A percentile compares a stretch with the other conserved stretches of the same genome.
These are phyloP conservation scores for Plasmodium relictum DNA, from an alignment of 169 alveolate genomes.

Conservation along the genomic window DNA sequence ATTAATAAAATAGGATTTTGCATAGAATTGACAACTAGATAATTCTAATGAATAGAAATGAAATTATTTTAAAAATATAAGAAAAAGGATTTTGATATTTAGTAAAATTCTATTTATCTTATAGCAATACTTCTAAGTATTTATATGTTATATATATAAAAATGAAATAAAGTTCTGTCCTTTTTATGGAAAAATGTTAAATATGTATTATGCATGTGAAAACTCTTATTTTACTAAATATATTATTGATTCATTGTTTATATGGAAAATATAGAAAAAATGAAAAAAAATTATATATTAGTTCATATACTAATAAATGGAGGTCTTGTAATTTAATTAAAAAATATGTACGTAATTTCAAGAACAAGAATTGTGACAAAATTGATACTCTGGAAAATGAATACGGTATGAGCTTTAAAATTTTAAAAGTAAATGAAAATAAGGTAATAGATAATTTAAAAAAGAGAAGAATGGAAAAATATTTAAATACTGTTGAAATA, in stretches of 20 bases:
- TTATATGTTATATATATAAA: neutral
- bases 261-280: conserved; percentile 16
- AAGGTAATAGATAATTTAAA: conserved; percentile 59
- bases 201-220: conserved; percentile 50
- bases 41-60: too few relatives aligned
- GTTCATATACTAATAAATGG: neutral
- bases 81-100: too few relatives aligned
- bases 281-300: neutral
- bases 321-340: neutral
- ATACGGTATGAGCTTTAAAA: conserved; percentile 44
- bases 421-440: conserved; percentile 51
- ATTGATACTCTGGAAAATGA: neutral
- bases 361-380: neutral
- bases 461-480: conserved; percentile 63
- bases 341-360: neutral
- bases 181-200: neutral
- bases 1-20: too few relatives aligned
- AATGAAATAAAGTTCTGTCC: neutral
- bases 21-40: too few relatives aligned
- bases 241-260: conserved; percentile 31
- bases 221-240: neutral
- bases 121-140: neutral
- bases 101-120: too few relatives aligned
- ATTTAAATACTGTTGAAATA: conserved; percentile 10
- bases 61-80: too few relatives aligned